A percentile compares a stretch with the other conserved stretches of the same genome.
phyloP scores from a whole-genome alignment of 1,139 yeast species.

The Eremothecium cymbalariae region DNA sequence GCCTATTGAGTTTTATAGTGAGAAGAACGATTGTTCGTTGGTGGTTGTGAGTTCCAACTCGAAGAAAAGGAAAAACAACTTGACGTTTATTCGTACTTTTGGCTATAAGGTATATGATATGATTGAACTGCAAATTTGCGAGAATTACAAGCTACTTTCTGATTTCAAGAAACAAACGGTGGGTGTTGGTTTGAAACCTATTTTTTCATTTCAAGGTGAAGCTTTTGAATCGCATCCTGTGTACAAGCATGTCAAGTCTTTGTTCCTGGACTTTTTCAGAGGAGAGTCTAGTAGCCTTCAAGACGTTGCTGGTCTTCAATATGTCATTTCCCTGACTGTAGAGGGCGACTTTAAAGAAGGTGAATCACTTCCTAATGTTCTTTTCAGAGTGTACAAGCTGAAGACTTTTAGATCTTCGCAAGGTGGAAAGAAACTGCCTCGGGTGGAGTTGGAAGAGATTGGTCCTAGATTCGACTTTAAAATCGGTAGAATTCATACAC shows the following conservation, averaged over 20 bases:
- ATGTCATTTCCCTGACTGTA: slow-evolving; percentile 74
- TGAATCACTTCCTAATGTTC: slow-evolving; percentile 65
- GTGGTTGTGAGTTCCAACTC: slow-evolving; percentile 75
- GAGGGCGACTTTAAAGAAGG: slow-evolving; percentile 69
- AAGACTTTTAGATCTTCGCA: slow-evolving; percentile 78
- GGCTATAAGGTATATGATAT: slow-evolving; percentile 86
- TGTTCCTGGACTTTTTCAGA: slow-evolving; percentile 84
- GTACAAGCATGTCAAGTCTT: slow-evolving; percentile 74
- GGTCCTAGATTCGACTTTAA: slow-evolving; percentile 95
- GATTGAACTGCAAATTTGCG: slow-evolving; percentile 77
- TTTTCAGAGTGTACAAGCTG: slow-evolving; percentile 85
- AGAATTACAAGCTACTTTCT: slow-evolving; percentile 58
- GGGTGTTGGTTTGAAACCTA: slow-evolving; percentile 84
- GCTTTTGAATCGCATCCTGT: slow-evolving; percentile 86
- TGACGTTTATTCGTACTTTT: slow-evolving; percentile 83
- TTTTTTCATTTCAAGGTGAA: slow-evolving; percentile 90
- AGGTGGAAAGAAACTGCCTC: slow-evolving; percentile 57
- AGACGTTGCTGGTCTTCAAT: slow-evolving; percentile 93
- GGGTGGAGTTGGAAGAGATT: slow-evolving; percentile 89
- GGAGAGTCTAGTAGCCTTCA: slow-evolving; percentile 79
- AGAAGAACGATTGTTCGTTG: slow-evolving; percentile 85
- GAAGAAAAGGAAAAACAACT: slow-evolving; percentile 88
- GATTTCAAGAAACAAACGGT: slow-evolving; percentile 81
- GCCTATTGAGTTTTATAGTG: slow-evolving; percentile 81
- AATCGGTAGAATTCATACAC: slow-evolving; percentile 78